Evolutionary conservation across 2,329 filamentous ascomycete species (phyloP).

Genomic region (Clarireedia homoeocarpa): DNA sequence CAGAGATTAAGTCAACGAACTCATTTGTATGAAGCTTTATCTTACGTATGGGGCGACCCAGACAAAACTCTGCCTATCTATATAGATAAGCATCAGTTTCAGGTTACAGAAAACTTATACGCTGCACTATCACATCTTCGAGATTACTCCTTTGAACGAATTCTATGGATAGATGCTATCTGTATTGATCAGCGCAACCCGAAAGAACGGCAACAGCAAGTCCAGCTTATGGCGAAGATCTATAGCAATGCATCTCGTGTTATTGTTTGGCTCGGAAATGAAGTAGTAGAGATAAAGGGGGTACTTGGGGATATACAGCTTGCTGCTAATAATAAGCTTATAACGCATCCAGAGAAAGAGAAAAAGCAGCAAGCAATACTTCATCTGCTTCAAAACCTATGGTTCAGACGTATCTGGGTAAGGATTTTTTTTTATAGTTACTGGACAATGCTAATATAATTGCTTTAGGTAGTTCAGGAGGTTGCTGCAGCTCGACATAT

Average conservation of each 20-base stretch:
- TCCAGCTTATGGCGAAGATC: slow-evolving; percentile 14
- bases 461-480: background rate
- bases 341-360: no score
- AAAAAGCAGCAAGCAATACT: background rate
- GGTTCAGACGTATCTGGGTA: slow-evolving; percentile 14
- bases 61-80: slow-evolving; percentile 7
- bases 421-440: background rate
- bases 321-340: no score
- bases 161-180: slow-evolving; percentile 1
- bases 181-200: background rate
- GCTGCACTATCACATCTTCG: slow-evolving; percentile 4
- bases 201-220: slow-evolving; percentile 4
- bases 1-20: background rate
- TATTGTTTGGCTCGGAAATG: slow-evolving; percentile 13
- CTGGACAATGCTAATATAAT: background rate
- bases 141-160: slow-evolving; percentile 2
- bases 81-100: background rate
- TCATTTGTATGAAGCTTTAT: slow-evolving; percentile 6
- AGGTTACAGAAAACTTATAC: slow-evolving; percentile 6
- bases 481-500: background rate
- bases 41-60: slow-evolving; percentile 6
- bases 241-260: slow-evolving; percentile 10
- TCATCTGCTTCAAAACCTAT: slow-evolving; percentile 1
- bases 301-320: no score
- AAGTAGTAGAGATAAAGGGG: background rate